phyloP scores from a whole-genome alignment of 345 rosid genomes.

The Ceriops zippeliana region DNA sequence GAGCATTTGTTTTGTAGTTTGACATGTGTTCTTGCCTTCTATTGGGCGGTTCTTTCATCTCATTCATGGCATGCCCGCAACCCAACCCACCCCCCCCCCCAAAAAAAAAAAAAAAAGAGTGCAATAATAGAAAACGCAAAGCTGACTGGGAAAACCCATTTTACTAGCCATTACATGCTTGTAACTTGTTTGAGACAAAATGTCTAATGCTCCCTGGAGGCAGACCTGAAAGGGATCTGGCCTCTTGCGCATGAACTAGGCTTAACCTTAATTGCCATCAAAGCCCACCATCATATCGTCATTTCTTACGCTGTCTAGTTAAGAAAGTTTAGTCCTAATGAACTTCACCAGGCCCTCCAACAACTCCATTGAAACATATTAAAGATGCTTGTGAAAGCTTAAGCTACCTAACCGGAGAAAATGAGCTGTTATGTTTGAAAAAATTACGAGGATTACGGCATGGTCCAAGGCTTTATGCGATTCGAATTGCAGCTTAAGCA shows the following conservation, averaged over 20 bases:
- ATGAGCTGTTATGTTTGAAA: not conserved
- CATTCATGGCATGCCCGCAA: conserved; percentile 22
- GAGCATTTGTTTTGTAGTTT: conserved; percentile 32
- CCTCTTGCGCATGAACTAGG: not conserved
- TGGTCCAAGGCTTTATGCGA: too few relatives aligned
- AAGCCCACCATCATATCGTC: not conserved
- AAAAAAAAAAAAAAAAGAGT: conserved; percentile 13
- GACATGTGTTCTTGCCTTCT: conserved; percentile 24
- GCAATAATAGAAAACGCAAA: not conserved
- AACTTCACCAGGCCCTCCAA: conserved; percentile 25
- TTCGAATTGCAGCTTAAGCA: too few relatives aligned
- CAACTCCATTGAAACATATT: conserved; percentile 37
- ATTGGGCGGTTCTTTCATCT: not conserved
- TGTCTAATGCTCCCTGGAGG: conserved; percentile 8
- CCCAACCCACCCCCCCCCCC: not conserved
- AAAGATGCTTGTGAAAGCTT: conserved; percentile 4
- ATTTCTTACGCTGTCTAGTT: not conserved
- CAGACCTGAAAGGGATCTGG: conserved; percentile 5
- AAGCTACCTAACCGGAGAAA: conserved; percentile 10
- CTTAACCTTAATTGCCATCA: not conserved
- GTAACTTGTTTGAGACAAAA: conserved; percentile 15
- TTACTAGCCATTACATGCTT: conserved; percentile 3
- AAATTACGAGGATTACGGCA: not conserved
- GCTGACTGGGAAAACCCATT: conserved; percentile 19
- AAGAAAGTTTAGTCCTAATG: conserved; percentile 1